Conservation (phyloP, 169 alveolate genomes). For the Perkinsus marinus region DNA sequence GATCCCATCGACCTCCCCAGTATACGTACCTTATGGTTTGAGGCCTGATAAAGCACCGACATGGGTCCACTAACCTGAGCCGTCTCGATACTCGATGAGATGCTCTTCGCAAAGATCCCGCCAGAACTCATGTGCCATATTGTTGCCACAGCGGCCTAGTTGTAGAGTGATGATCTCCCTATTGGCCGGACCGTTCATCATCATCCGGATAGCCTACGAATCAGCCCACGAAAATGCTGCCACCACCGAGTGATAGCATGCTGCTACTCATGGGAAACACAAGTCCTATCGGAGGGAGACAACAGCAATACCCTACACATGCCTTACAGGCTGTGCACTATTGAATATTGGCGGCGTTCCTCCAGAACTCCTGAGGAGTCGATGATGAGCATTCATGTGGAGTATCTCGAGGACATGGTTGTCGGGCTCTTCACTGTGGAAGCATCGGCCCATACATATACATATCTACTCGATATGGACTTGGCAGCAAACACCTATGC, state of each 20-base stretch:
- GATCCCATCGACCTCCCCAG: background rate
- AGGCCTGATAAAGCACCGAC: too few relatives aligned
- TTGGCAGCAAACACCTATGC: too few relatives aligned
- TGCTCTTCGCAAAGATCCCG: slow-evolving; percentile 6
- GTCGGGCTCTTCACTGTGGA: slow-evolving; percentile 38
- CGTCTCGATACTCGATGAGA: background rate
- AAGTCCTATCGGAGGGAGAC: too few relatives aligned
- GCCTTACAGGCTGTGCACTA: background rate
- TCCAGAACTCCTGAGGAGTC: background rate
- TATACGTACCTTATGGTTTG: background rate
- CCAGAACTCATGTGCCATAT: slow-evolving; percentile 5
- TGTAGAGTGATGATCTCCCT: background rate
- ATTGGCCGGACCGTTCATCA: background rate
- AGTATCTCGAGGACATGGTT: slow-evolving; percentile 51
- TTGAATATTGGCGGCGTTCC: background rate
- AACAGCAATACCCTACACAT: background rate
- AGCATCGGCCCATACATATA: background rate
- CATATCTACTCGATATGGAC: background rate
- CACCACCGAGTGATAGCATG: too few relatives aligned
- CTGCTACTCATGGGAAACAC: too few relatives aligned
- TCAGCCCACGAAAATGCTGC: too few relatives aligned
- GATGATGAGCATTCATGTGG: slow-evolving; percentile 16
- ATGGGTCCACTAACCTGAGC: background rate
- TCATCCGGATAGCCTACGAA: background rate
- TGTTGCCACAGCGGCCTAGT: background rate